Base-by-base conservation (phyloP, 306 rosid species). In the Vigna angularis region DNA sequence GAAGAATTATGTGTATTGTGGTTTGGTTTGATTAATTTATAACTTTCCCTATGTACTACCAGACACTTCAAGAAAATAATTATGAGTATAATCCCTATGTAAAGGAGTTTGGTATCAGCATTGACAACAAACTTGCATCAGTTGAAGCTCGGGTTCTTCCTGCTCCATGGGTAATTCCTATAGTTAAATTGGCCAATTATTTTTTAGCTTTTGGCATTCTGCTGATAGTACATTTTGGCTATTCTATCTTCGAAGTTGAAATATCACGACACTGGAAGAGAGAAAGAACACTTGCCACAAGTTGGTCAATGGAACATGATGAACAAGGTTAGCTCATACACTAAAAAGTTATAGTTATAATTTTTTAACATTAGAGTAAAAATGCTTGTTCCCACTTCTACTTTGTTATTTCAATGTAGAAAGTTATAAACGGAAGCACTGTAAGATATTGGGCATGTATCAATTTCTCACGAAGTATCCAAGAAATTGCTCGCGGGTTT, bases 231-330 rank as follows among this genome's bases (percentile, higher is more conserved):
- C 63, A 50, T 11, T 73, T 62, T 81, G 73, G 24, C 53, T 68
- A 48, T 66, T 49, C 51, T 32, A 55, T 81, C 38, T 18, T 45
- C 42, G 1, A 53, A 85, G 88, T 78, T 85, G 58, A 85, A 85
- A 78, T 85, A 81, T 66, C 73, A 81, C 14, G 88, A 85, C 74
- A 77, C 85, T 20, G 88, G 88, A 68, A 77, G 80, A 49, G 88
- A 81, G 74, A 85, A 77, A 67, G 88, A 85, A 65, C 47, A 77
- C 83, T 62, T 85, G 79, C 88, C 88, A 18, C 83, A 85, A 81
- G 85, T 81, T 81, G 88, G 88, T 67, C 88, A 81, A 79, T 85
- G 88, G 88, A 85, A 85, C 79, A 85, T 85, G 88, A 81, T 85
- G 88, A 85, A 85, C 78, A 85, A 85, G 88, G 88, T 85, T 26